Base-by-base conservation (phyloP, 2,329 filamentous ascomycete species). In the Aureobasidium pullulans region DNA sequence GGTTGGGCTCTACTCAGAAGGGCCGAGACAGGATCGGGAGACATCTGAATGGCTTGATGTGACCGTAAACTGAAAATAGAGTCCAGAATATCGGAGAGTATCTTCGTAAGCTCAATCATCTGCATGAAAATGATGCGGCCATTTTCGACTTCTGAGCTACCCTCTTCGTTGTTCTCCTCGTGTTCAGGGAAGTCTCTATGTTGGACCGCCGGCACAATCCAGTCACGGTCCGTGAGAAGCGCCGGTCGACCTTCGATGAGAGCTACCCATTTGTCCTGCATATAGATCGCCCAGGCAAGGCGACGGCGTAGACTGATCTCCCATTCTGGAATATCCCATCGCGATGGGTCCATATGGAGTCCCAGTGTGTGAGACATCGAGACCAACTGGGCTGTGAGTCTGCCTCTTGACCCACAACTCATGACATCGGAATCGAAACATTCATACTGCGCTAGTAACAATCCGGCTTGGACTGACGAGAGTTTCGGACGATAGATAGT, bases 351-450 rank as follows among this genome's bases (percentile, higher is more conserved):
- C 6, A 69, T 60, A 52, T 76, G 72, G 1, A 76, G 63, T 3
- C 73, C 74, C 6, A 76, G 65, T n/a, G 70, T 67, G 50, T 75
- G 71, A 6, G 69, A 69, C n/a, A 76, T 63, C 1, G 69, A 69
- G 5, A 76, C 68, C 6, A 75, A 66, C 40, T 75, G 69, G 23
- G 69, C 68, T 1, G 71, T 73, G 37, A 70, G 60, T n/a, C 62
- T 64, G 42, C 64, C 64, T 32, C 63, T 61, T 19, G 63, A 62
- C n/a, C 64, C 66, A 31, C 60, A 60, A 19, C 60, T 59, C 8
- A 49, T 46, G 10, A 62, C 54, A 40, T 60, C 60, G 40, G 64
- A 69, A 53, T 71, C 69, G 9, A 69, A 69, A 40, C 69, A 66
- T 57, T 74, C 72, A 16, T 65, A 64, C 42, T 70, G 68, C 2